Conservation (phyloP, 805 yeast species). For the Wickerhamiella sorbophila region DNA sequence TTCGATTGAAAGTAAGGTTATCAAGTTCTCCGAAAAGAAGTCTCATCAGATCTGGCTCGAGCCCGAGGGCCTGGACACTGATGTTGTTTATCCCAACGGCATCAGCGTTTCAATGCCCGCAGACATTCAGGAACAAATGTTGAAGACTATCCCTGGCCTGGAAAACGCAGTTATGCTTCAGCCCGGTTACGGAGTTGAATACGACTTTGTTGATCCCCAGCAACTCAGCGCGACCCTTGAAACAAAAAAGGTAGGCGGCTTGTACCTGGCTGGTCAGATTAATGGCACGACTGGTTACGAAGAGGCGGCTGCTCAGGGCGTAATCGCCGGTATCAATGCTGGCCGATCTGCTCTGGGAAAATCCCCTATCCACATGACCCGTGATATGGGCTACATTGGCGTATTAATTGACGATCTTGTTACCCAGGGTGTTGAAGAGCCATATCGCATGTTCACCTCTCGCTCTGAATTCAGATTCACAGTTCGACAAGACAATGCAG, state of each 20-base stretch:
- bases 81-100: slow-evolving; percentile 91
- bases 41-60: slow-evolving; percentile 86
- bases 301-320: slow-evolving; percentile 96
- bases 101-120: slow-evolving; percentile 93
- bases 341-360: slow-evolving; percentile 39
- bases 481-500: slow-evolving; percentile 90
- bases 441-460: slow-evolving; percentile 95
- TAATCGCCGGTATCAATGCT: slow-evolving; percentile 91
- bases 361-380: slow-evolving; percentile 38
- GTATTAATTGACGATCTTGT: slow-evolving; percentile 86
- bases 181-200: slow-evolving; percentile 98
- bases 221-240: slow-evolving; percentile 67
- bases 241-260: slow-evolving; percentile 62
- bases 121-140: slow-evolving; percentile 66
- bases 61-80: slow-evolving; percentile 84
- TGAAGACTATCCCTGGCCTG: slow-evolving; percentile 71
- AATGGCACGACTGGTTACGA: slow-evolving; percentile 99
- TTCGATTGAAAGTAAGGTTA: slow-evolving; percentile 78
- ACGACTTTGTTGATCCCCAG: slow-evolving; percentile 90
- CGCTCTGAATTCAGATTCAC: slow-evolving; percentile 86
- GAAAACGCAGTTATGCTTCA: slow-evolving; percentile 79
- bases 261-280: slow-evolving; percentile 90
- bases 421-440: slow-evolving; percentile 92
- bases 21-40: slow-evolving; percentile 61
- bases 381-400: slow-evolving; percentile 85